Evolutionary conservation across 148 eudicot species (phyloP), one percentile per base, ranked within the genome.

Genomic region (Nepenthes gracilis): DNA sequence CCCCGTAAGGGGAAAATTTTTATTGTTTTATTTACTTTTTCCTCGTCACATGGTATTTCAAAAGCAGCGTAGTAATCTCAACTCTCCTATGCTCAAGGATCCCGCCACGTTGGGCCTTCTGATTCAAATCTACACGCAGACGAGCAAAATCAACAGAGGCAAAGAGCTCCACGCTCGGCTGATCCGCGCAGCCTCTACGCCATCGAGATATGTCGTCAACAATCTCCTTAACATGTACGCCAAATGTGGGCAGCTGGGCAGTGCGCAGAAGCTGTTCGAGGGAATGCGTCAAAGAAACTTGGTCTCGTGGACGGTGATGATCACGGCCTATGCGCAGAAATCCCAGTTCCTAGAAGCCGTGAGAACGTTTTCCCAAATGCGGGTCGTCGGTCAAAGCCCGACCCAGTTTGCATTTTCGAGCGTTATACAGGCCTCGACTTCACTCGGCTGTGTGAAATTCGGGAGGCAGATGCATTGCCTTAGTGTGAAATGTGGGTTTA

Each of bases 391-490:
- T n/a, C 55, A 70, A 43, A 48, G 47, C 6, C 76, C 81, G 9
- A 80, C 58, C 57, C 66, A 80, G 49, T 80, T 77, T 35, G 74
- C 81, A 0, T 77, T 77, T 54, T 77, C 81, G 2, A 80, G 77
- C 50, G 75, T 66, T 10, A 48, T 79, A 60, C 80, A 64, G 57
- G 83, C 80, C 1, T 47, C 72, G 0, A 52, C 59, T 35, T 61
- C 65, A 59, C 59, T 61, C 15, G 57, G 64, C 56, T 59, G 58
- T n/a, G 40, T 57, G 11, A 50, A 47, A n/a, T 54, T 68, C 35
- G 84, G 84, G 47, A 72, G 59, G 64, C 76, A 77, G 51, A 9
- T 80, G 14, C 81, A 80, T 67, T 68, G 81, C 52, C 62, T 80
- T 45, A 68, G 72, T 57, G n/a, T 73, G 62, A 80, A 77, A 71